Conservation (phyloP, 352 stramenopile species). For the Phytopythium aichiense region DNA sequence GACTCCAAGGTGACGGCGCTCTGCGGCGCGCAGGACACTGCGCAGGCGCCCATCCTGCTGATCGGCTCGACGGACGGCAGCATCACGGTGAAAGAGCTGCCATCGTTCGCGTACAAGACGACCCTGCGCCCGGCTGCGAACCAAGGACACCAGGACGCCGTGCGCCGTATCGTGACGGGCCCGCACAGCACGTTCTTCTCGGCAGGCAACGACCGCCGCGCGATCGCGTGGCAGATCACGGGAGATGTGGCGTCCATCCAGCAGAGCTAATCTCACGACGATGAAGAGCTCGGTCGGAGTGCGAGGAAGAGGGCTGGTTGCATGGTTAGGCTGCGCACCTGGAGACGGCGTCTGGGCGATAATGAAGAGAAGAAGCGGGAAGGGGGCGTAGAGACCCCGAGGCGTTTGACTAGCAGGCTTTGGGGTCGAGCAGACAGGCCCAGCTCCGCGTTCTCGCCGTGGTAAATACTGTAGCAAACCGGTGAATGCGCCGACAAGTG, state of each 20-base stretch:
- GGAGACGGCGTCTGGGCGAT: neutral
- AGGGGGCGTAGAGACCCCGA: neutral
- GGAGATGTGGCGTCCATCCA: conserved; percentile 66
- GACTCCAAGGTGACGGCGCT: conserved; percentile 75
- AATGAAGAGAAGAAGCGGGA: neutral
- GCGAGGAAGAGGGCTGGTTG: neutral
- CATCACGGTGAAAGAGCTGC: conserved; percentile 82
- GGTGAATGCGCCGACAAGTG: neutral
- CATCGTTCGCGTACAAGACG: conserved; percentile 84
- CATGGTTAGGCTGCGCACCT: neutral
- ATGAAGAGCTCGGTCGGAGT: neutral
- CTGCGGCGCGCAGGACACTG: conserved; percentile 60
- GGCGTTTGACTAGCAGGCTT: conserved; percentile 1
- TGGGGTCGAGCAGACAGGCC: neutral
- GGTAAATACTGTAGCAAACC: neutral
- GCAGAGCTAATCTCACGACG: conserved; percentile 33
- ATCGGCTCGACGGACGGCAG: conserved; percentile 70
- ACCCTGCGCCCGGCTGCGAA: conserved; percentile 55
- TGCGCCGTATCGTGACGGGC: conserved; percentile 69
- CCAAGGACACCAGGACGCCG: conserved; percentile 66
- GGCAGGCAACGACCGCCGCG: conserved; percentile 71
- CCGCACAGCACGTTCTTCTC: conserved; percentile 84
- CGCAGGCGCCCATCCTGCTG: conserved; percentile 66
- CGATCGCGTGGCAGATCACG: conserved; percentile 86
- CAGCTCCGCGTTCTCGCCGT: neutral